Base-by-base conservation (phyloP, 345 rosid genomes). In the Hypericum perforatum region DNA sequence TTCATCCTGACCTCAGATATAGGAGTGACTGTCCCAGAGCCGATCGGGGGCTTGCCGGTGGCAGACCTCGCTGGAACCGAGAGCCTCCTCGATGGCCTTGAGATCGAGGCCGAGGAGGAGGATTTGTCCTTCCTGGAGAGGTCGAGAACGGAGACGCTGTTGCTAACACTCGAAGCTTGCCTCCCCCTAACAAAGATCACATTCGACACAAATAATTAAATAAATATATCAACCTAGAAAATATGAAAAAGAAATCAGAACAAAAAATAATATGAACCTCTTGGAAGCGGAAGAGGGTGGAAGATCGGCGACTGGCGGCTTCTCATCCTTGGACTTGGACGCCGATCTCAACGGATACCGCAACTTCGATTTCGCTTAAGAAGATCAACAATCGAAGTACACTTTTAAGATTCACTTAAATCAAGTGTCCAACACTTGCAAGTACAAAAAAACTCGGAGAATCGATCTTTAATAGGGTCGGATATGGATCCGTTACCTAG, bases 311-410 rank as follows among this genome's bases (percentile, higher is more conserved):
- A 45, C 71, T 42, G 74, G 74, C 9, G 77, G 69, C 72, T 79
- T 86, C 64, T 78, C 82, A 61, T 70, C 83, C 70, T 70, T 84
- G 9, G 72, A 52, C 68, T 81, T 85, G 38, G 69, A 46, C 10
- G 87, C 83, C 11, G 96, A 91, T 76, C 98, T 78, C 22, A 91
- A 79, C 47, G 92, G 89, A 70, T 87, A 85, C 48, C 86, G 73
- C 9, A 78, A 56, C 65, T 79, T 87, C 36, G 96, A 73, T 61
- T 80, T 86, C 68, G 57, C 76, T 16, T 22, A 22, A 22, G 32
- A 22, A 22, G n/a, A n/a, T n/a, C n/a, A n/a, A n/a, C n/a, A n/a
- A n/a, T n/a, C n/a, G n/a, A 22, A 22, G 32, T 22, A 22, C 32
- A 22, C 32, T 22, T 22, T 22, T n/a, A n/a, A n/a, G n/a, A n/a